Evolutionary conservation across 1,139 yeast genomes (phyloP).

Genomic region (Suhomyces bokatorum): DNA sequence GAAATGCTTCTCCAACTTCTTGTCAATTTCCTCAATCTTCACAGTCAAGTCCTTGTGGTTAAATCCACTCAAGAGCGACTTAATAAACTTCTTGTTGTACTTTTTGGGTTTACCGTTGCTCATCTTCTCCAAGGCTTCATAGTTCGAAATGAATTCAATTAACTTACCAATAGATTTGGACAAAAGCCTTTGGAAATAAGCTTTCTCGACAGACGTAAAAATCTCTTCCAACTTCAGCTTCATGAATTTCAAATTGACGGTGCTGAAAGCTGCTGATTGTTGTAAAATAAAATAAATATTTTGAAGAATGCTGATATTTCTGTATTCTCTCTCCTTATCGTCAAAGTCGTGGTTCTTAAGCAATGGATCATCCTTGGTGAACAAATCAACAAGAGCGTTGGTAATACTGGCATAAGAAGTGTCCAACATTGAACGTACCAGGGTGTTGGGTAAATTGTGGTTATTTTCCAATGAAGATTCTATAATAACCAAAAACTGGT

Average conservation of each 20-base stretch:
- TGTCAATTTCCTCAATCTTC: constrained; percentile 57
- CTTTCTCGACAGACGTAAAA: constrained; percentile 44
- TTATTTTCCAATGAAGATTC: constrained; percentile 33
- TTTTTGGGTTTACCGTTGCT: constrained; percentile 58
- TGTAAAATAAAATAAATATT: constrained; percentile 62
- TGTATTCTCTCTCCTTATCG: constrained; percentile 58
- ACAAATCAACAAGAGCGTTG: constrained; percentile 38
- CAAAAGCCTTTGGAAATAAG: constrained; percentile 49
- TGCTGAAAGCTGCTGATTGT: constrained; percentile 39
- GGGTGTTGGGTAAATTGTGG: constrained; percentile 23
- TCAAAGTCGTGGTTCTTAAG: constrained; percentile 48
- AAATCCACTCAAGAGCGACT: constrained; percentile 55
- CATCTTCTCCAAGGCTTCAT: constrained; percentile 52
- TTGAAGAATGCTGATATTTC: constrained; percentile 61
- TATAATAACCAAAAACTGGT: constrained; percentile 34
- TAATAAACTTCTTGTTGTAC: constrained; percentile 59
- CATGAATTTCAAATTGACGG: constrained; percentile 35
- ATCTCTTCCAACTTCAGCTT: constrained; percentile 48
- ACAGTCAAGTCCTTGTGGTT: constrained; percentile 58
- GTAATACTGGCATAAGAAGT: constrained; percentile 42
- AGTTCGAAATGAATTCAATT: constrained; percentile 63
- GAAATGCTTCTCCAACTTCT: constrained; percentile 62
- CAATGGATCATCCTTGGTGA: constrained; percentile 44
- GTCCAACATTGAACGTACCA: constrained; percentile 38
- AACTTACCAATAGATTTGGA: constrained; percentile 57